Evolutionary conservation across 176 grass and related monocot genomes (phyloP).

Genomic region (Oryza rufipogon): DNA sequence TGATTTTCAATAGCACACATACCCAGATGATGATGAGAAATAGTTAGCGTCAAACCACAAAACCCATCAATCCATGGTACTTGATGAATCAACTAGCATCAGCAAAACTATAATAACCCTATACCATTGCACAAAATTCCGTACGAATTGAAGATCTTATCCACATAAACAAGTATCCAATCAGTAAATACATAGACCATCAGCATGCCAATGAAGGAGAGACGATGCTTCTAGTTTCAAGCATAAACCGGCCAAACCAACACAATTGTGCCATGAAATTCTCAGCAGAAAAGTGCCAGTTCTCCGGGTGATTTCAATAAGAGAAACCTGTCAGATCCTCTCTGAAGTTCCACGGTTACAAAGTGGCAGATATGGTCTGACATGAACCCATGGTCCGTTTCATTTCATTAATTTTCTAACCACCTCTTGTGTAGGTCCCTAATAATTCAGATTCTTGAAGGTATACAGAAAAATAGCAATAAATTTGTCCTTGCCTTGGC

Average conservation of each 20-base stretch:
- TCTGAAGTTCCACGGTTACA: constrained; percentile 40
- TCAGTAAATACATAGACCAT: constrained; percentile 46
- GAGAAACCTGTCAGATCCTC: constrained; percentile 37
- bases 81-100: constrained; percentile 53
- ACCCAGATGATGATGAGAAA: constrained; percentile 54
- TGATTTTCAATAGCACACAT: constrained; percentile 59
- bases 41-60: constrained; percentile 60
- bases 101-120: constrained; percentile 45
- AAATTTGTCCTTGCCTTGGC: constrained; percentile 95
- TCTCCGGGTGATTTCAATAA: constrained; percentile 36
- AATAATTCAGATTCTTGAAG: constrained; percentile 67
- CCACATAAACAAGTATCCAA: constrained; percentile 48
- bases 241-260: constrained; percentile 45
- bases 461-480: constrained; percentile 66
- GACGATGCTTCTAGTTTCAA: constrained; percentile 53
- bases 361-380: constrained; percentile 37
- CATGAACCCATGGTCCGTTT: constrained; percentile 37
- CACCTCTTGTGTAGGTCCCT: constrained; percentile 50
- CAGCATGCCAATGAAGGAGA: constrained; percentile 49
- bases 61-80: constrained; percentile 43
- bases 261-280: constrained; percentile 32
- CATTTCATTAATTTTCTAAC: constrained; percentile 40
- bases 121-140: constrained; percentile 46
- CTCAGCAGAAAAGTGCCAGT: constrained; percentile 29
- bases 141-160: constrained; percentile 42